Base-by-base conservation (phyloP, 2,329 filamentous ascomycete genomes). In the Neonectria neomacrospora region DNA sequence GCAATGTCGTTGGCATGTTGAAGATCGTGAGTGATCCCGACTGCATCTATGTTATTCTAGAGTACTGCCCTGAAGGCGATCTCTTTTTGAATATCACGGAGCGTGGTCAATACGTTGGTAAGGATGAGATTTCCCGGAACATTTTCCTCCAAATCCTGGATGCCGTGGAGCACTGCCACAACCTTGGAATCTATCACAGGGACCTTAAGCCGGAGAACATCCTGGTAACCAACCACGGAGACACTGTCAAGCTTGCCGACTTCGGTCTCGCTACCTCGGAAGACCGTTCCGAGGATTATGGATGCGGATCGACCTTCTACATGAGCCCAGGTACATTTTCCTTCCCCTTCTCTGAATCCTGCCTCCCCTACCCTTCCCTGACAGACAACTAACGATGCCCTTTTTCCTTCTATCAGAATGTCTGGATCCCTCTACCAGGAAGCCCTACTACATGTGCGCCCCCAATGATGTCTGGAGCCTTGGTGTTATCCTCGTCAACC, bases 171-270 rank as follows among this genome's bases (percentile, higher is more conserved):
- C 93, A 94, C 81, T 98, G 96, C 86, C 96, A 99, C 80, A 89
- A 88, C 71, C 83, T 94, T 74, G 94, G 94, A 75, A 97, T 99
- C 77, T 99, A 97, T 85, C 96, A 99, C 80, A 87, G 96, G 80
- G 96, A 99, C 79, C 85, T 99, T 67, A 99, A 99, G 86, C 96
- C 96, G 63, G 96, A 99, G 84, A 99, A 99, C 80, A 93, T 99
- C 70, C 83, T 99, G 76, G 95, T 99, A 61, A 91, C 92, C 73
- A 91, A 97, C 82, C 85, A 90, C 68, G 95, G 95, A 69, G 88
- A 91, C 81, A 96, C 93, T 37, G 93, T 97, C 76, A 97, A 98
- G 83, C 87, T 99, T 69, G 96, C 95, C 70, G 96, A 99, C 80
- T 99, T 99, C 85, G 96, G 96, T 77, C 88, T 99, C 58, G 96